Evolutionary conservation across 805 yeast genomes (phyloP), one percentile per base, ranked within the genome.

Genomic region (Pichia eremophila): DNA sequence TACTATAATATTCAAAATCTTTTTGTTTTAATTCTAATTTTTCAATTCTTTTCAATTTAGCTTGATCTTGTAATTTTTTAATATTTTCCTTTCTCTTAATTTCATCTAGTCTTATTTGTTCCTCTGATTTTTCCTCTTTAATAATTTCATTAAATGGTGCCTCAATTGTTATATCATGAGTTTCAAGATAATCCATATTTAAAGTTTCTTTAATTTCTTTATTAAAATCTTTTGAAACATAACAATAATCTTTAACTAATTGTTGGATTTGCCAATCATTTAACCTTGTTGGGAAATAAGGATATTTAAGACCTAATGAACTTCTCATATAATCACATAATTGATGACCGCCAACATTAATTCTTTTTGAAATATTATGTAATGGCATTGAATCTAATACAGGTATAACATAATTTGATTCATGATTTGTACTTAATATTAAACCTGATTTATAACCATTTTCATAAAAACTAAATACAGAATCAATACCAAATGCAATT

Each of bases 331-430:
- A 90, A 38, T 74, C 78, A 31, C 74, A 77, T 1, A 90, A 75
- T 40, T 78, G 85, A 51, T 78, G 77, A 11, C 96, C 98, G 51
- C 98, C 98, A 87, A 93, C 87, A 60, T 87, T 88, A 37, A 93
- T 78, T 58, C 98, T 72, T 58, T 88, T 89, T 9, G 89, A 70
- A 49, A 81, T 83, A 28, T 75, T 67, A 46, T 87, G 62, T 2
- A 81, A 54, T 0, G 95, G 90, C 46, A 69, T 68, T 0, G 89
- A 88, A n/a, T 77, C 61, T 2, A 86, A 53, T 2, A 91, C 87
- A 0, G 99, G 99, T 17, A 91, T 79, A 0, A 93, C 65, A 59
- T 81, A 82, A 0, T 95, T 84, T 46, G 86, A 76, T 56, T 90
- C 93, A 63, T 87, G 75, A 4, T 96, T 96, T 8, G 88, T 71